Base-by-base conservation (phyloP, 2,329 filamentous ascomycete genomes). In the Septoria petroselini region DNA sequence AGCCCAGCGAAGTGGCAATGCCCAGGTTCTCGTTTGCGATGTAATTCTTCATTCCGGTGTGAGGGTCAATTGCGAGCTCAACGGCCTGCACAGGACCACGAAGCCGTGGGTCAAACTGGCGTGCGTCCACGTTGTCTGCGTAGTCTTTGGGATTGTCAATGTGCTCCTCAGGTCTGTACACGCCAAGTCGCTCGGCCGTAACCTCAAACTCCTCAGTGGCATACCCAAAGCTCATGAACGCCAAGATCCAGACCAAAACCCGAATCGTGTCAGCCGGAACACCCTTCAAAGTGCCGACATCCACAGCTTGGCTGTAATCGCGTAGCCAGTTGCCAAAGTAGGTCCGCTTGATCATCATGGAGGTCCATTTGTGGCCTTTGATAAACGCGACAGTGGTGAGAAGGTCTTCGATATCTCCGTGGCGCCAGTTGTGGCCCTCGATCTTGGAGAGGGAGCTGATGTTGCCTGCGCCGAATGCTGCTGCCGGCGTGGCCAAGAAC, bases 21-120 rank as follows among this genome's bases (percentile, higher is more conserved):
- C 81, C 79, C 3, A 90, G 88, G 11, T 73, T 75, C 68, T 97
- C 91, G 63, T 96, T 97, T 53, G 91, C 84, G 59, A 98, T 97
- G 69, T 98, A 98, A 68, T 97, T 97, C 71, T 97, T 98, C 91
- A 98, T 95, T n/a, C 91, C 91, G 1, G 88, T 93, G 15, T 63
- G 58, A 3, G 60, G 60, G 55, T 77, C 74, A 7, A 77, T 61
- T 3, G 70, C 70, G 9, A 77, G 63, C 55, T 77, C 74, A 29
- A 68, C 64, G 5, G 70, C 69, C 14, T 62, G 58, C 7, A 97
- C 83, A 0, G 91, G 91, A 1, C 84, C 86, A 42, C 93, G 85
- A 6, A 97, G 81, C 19, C 93, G 84, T 30, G 78, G 72, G 66
- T 97, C 93, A 63, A 82, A 90, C 62, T 86, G 81, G 53, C 88